These are phyloP conservation scores for Chlamydomonas eustigma DNA, from an alignment of 139 green algal species.

Conservation along the genomic window DNA sequence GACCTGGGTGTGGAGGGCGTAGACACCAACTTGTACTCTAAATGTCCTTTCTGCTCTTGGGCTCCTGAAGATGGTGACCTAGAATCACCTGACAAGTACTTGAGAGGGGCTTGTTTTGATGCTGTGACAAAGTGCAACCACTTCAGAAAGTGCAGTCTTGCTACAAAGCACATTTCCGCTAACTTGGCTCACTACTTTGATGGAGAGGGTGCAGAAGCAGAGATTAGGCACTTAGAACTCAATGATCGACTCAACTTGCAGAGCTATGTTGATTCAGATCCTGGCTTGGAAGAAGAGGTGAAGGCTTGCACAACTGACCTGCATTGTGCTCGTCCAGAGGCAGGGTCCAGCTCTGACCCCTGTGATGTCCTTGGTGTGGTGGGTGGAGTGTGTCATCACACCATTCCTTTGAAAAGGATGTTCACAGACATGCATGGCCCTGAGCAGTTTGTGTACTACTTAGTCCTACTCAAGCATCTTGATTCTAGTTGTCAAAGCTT, in stretches of 20 bases:
- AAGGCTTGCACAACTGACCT: background rate
- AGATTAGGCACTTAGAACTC: background rate
- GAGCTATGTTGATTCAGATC: background rate
- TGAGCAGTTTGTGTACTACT: conserved; percentile 21
- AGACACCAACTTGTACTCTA: background rate
- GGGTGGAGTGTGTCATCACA: background rate
- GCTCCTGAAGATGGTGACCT: background rate
- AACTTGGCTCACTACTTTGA: conserved; percentile 1
- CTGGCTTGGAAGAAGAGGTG: background rate
- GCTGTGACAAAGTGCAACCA: conserved; percentile 6
- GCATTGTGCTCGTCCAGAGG: background rate
- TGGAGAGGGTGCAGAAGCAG: background rate
- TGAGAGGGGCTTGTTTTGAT: background rate
- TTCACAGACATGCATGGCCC: conserved; percentile 10
- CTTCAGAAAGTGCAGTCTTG: background rate
- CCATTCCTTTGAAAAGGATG: background rate
- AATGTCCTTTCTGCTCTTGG: background rate
- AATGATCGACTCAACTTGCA: background rate
- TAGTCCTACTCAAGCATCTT: conserved; percentile 3
- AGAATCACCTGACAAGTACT: background rate
- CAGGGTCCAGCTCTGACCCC: too few relatives aligned
- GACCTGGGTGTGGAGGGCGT: background rate
- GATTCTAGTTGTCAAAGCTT: background rate
- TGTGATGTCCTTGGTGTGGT: conserved; percentile 7
- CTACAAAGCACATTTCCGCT: background rate